Evolutionary conservation across 164 flowering plant species (phyloP), one percentile per base, ranked within the genome.

Genomic region (Litsea cubeba): DNA sequence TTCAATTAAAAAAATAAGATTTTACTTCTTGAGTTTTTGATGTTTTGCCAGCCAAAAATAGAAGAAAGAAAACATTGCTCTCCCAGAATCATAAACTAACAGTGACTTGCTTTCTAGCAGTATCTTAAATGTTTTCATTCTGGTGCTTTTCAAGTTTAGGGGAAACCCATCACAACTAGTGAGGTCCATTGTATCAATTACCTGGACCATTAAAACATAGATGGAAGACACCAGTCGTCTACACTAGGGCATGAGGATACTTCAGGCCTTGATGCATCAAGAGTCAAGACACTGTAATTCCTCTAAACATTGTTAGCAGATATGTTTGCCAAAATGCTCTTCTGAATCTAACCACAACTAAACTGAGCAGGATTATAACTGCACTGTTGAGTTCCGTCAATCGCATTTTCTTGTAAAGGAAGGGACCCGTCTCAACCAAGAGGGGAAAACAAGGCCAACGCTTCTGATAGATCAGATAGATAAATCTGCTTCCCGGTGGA

Each of bases 351-450:
- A 40, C 46, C 46, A 40, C 46, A 40, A 40, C 46, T 40, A 40
- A 58, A 12, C 71, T 79, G 57, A 62, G 74, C 89, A 92, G 97
- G 97, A 94, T 69, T 94, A 87, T 76, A 72, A 89, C 79, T 92
- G 95, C 71, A 83, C 95, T 6, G 93, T 94, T 54, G 93, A 87
- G 70, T 94, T 92, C 80, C 89, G 89, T 46, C 87, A 92, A 70
- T 94, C 98, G 0, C 98, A 94, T 83, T 94, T 94, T 77, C 96
- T 94, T 65, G 97, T 92, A 50, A 88, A 72, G 77, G 98, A 94
- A 88, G 98, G 98, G 40, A 67, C 79, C 24, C 93, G 90, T 26
- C 64, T 84, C 7, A 91, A 88, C 82, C 86, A 72, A 2, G 89
- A 88, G 68, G 95, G 97, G 50, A 84, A 82, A 74, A 86, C 94